Conservation (phyloP, 2,329 filamentous ascomycete genomes). For the Trichoderma asperellum region DNA sequence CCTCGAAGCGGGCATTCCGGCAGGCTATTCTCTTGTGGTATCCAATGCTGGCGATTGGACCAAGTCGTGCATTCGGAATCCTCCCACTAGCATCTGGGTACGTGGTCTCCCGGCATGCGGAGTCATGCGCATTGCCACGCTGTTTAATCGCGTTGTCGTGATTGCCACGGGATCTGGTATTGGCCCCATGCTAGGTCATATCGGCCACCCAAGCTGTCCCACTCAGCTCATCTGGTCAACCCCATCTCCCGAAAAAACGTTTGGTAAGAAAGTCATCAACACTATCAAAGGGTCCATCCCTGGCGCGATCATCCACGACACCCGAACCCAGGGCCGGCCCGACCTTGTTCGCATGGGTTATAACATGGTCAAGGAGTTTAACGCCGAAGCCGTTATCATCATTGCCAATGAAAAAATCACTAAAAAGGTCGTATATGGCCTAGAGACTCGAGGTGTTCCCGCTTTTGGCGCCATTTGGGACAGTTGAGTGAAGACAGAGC, state of each 20-base stretch:
- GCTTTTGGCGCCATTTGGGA: constrained; percentile 79
- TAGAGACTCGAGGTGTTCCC: constrained; percentile 67
- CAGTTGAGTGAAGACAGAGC: constrained; percentile 37
- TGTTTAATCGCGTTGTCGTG: constrained; percentile 68
- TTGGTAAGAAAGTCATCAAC: constrained; percentile 60
- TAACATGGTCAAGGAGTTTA: constrained; percentile 59
- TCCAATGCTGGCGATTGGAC: constrained; percentile 81
- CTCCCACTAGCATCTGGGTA: constrained; percentile 67
- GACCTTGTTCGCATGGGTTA: constrained; percentile 57
- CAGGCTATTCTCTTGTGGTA: constrained; percentile 68
- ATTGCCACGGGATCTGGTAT: constrained; percentile 76
- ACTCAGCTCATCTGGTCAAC: constrained; percentile 72
- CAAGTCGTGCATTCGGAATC: constrained; percentile 61
- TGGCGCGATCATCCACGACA: constrained; percentile 70
- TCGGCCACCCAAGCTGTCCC: constrained; percentile 54
- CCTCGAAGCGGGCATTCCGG: constrained; percentile 32
- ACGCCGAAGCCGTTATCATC: constrained; percentile 71
- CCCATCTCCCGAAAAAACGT: constrained; percentile 63
- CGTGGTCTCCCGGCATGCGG: constrained; percentile 69
- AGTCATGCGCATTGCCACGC: constrained; percentile 67
- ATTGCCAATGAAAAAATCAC: constrained; percentile 73
- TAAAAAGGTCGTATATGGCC: constrained; percentile 67
- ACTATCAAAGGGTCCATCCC: constrained; percentile 62
- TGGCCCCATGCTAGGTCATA: constrained; percentile 65
- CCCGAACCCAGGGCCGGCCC: constrained; percentile 59